Conservation (phyloP, 495 filamentous ascomycete genomes). For the Aspergillus carlsbadensis region DNA sequence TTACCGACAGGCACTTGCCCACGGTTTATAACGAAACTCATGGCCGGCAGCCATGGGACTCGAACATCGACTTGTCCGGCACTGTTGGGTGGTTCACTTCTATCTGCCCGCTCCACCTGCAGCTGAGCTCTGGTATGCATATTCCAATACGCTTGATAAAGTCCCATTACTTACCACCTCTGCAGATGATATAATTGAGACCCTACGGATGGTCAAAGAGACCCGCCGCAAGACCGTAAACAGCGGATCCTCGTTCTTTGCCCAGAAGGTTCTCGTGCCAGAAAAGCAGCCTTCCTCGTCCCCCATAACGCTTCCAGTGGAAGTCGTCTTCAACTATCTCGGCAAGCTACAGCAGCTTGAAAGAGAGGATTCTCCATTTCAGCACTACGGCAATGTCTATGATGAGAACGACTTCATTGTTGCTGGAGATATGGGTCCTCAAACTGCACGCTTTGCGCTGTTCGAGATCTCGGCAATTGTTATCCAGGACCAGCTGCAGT, state of each 20-base stretch:
- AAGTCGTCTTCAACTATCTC: slow-evolving; percentile 40
- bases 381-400: not conserved
- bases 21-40: slow-evolving; percentile 57
- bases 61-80: slow-evolving; percentile 49
- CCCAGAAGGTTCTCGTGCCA: slow-evolving; percentile 48
- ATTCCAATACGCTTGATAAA: not conserved
- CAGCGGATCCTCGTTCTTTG: slow-evolving; percentile 48
- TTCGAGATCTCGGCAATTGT: not conserved
- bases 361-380: not conserved
- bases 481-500: slow-evolving; percentile 1
- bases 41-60: slow-evolving; percentile 52
- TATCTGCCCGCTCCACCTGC: slow-evolving; percentile 45
- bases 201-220: slow-evolving; percentile 47
- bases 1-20: slow-evolving; percentile 54
- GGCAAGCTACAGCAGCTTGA: not conserved
- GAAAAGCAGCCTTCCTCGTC: slow-evolving; percentile 41
- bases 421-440: not conserved
- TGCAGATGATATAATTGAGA: slow-evolving; percentile 30
- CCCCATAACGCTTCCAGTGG: slow-evolving; percentile 51
- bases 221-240: slow-evolving; percentile 37
- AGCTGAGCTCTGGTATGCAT: slow-evolving; percentile 30
- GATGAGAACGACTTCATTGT: not conserved
- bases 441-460: not conserved
- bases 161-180: not conserved
- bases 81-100: slow-evolving; percentile 65